Base-by-base conservation (phyloP, 2,329 filamentous ascomycete species). In the Clonostachys chloroleuca region DNA sequence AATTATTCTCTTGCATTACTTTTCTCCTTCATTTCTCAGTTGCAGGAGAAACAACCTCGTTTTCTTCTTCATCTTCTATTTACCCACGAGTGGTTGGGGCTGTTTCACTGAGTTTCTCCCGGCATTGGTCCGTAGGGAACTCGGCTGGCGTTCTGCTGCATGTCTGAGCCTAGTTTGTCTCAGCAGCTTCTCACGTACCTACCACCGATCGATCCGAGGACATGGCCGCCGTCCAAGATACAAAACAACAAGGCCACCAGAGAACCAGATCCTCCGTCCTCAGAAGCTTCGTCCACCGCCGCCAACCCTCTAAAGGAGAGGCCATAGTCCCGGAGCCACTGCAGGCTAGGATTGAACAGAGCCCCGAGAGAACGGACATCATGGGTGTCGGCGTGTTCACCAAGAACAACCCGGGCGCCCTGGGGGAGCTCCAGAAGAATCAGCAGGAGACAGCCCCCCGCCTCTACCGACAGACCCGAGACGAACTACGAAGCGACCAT, bases 231-330 rank as follows among this genome's bases (percentile, higher is more conserved):
- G 24, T 30, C 24, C 3, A 30, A 30, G 24, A 30, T 30, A 30
- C 24, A 30, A 18, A 35, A 20, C 24, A 12, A 12, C 43, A 30
- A 30, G 24, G 24, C 24, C 68, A 73, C 51, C 68, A 72, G 45
- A 62, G 72, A 40, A 66, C 72, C 49, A 78, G 72, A 57, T 75
- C 75, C 3, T 75, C 69, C 16, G 72, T 77, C 37, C 58, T 80
- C 44, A 72, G 68, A 49, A 72, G 72, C 9, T 70, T 80, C 53
- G 73, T 78, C 46, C 67, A 75, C 50, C 69, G 75, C 48, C 70
- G 71, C 47, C 74, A 73, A 60, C 67, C 70, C 46, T 72, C 73
- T 8, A 68, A 69, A 53, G 73, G 67, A 18, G 55, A 62, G n/a
- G 56, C 52, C 12, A 56, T 70, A 13, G 30, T 58, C 62, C 17